Evolutionary conservation across 2,329 filamentous ascomycete species (phyloP).

Genomic region (Chalaropsis ovoidea): DNA sequence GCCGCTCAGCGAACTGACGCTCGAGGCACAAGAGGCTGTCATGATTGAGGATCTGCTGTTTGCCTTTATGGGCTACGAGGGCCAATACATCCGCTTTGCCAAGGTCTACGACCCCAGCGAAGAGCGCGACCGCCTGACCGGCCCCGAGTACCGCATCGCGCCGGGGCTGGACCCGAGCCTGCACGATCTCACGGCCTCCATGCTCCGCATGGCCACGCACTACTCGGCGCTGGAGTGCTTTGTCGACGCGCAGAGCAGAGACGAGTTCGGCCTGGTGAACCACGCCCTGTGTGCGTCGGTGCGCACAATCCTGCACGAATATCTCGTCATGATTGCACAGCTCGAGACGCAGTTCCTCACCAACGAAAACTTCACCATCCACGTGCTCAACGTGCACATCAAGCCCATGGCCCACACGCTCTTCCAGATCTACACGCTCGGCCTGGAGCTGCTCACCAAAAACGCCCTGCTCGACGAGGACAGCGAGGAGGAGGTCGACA

Average conservation of each 20-base stretch:
- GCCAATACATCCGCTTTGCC: constrained; percentile 86
- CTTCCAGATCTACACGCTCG: constrained; percentile 76
- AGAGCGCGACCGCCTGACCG: constrained; percentile 77
- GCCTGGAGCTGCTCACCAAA: constrained; percentile 74
- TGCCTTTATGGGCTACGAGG: constrained; percentile 96
- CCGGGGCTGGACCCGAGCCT: constrained; percentile 83
- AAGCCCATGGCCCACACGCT: constrained; percentile 86
- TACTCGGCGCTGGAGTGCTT: constrained; percentile 87
- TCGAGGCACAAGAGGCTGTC: constrained; percentile 74
- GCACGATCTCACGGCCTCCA: constrained; percentile 73
- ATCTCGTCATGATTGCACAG: constrained; percentile 83
- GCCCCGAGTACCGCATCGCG: constrained; percentile 68
- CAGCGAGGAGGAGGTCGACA: constrained; percentile 58
- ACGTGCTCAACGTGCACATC: constrained; percentile 84
- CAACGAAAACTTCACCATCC: constrained; percentile 79
- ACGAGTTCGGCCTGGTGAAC: constrained; percentile 88
- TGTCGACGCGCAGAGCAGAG: constrained; percentile 84
- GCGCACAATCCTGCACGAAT: constrained; percentile 83
- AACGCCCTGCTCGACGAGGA: constrained; percentile 82
- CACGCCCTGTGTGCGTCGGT: constrained; percentile 95
- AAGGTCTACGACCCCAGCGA: constrained; percentile 72
- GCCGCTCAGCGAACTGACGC: constrained; percentile 59
- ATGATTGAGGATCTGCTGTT: constrained; percentile 87
- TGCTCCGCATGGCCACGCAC: constrained; percentile 90
- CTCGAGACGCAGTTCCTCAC: constrained; percentile 87